A percentile compares a stretch with the other conserved stretches of the same genome.
phyloP scores from a whole-genome alignment of 2,329 filamentous ascomycete species.

The Sclerotinia spermophila region DNA sequence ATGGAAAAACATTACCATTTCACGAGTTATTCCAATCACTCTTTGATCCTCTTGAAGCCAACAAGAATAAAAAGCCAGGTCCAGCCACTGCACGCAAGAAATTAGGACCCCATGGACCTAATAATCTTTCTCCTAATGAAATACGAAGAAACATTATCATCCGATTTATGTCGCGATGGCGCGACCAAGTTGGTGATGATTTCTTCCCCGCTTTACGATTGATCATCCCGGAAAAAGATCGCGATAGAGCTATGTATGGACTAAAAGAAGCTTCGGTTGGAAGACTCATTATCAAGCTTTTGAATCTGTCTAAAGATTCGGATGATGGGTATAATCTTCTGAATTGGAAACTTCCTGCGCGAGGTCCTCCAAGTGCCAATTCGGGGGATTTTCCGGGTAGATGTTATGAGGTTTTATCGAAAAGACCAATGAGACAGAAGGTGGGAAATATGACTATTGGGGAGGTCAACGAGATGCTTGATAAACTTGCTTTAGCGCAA shows the following conservation, averaged over 20 bases:
- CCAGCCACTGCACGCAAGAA: slow-evolving; percentile 53
- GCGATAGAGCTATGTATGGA: slow-evolving; percentile 88
- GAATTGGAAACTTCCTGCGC: slow-evolving; percentile 88
- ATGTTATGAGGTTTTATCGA: slow-evolving; percentile 82
- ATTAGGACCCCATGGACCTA: slow-evolving; percentile 48
- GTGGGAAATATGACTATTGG: slow-evolving; percentile 79
- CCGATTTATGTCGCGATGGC: slow-evolving; percentile 82
- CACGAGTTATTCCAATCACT: slow-evolving; percentile 71
- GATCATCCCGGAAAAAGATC: slow-evolving; percentile 88
- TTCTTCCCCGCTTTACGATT: slow-evolving; percentile 90
- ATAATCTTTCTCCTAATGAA: slow-evolving; percentile 67
- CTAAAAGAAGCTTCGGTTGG: slow-evolving; percentile 90
- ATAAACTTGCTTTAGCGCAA: slow-evolving; percentile 68
- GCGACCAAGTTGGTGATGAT: slow-evolving; percentile 82
- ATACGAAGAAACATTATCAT: slow-evolving; percentile 77
- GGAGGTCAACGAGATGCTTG: slow-evolving; percentile 83
- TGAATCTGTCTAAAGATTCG: slow-evolving; percentile 87
- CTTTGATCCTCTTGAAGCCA: slow-evolving; percentile 77
- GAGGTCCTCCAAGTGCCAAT: slow-evolving; percentile 57
- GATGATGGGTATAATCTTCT: slow-evolving; percentile 82
- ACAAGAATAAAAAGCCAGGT: slow-evolving; percentile 60
- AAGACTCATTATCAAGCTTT: slow-evolving; percentile 83
- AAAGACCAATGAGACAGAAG: slow-evolving; percentile 70
- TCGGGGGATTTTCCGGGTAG: slow-evolving; percentile 90
- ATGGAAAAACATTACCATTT: slow-evolving; percentile 75